These are phyloP conservation scores for Aegilops tauschii DNA, from an alignment of 176 grass and related monocot genomes.

Conservation along the genomic window DNA sequence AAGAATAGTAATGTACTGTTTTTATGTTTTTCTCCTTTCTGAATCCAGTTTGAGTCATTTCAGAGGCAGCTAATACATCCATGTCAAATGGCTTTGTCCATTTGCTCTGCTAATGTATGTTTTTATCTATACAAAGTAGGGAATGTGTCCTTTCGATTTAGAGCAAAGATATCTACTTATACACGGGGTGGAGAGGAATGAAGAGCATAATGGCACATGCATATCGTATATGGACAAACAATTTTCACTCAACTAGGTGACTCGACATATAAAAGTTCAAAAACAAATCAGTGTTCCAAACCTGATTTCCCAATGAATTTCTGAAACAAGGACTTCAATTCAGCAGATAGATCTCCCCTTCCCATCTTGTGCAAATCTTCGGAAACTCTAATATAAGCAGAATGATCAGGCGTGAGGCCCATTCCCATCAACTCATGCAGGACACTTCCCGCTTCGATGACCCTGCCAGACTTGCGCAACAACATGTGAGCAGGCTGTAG, in stretches of 20 bases:
- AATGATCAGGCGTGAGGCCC: conserved; percentile 58
- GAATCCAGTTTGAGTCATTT: not conserved
- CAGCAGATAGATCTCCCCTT: no score
- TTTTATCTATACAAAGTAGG: not conserved
- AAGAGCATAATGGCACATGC: not conserved
- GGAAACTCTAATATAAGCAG: conserved; percentile 20
- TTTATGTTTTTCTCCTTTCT: not conserved
- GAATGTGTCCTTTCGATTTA: not conserved
- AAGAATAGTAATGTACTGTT: not conserved
- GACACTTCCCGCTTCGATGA: conserved; percentile 52
- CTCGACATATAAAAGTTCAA: not conserved
- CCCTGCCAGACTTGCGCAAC: conserved; percentile 36
- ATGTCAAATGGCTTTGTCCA: not conserved
- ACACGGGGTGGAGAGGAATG: not conserved
- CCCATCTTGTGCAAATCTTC: no score
- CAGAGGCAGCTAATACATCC: not conserved
- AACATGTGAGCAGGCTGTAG: conserved; percentile 66
- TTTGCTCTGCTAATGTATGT: not conserved
- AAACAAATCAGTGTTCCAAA: conserved; percentile 6
- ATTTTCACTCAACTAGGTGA: not conserved
- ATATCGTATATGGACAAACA: not conserved
- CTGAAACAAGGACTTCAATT: conserved; percentile 46
- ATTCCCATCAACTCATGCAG: conserved; percentile 73
- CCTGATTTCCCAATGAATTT: conserved; percentile 16
- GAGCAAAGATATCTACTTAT: not conserved